Evolutionary conservation across 306 rosid species (phyloP), one percentile per base, ranked within the genome.

Genomic region (Vigna angularis): DNA sequence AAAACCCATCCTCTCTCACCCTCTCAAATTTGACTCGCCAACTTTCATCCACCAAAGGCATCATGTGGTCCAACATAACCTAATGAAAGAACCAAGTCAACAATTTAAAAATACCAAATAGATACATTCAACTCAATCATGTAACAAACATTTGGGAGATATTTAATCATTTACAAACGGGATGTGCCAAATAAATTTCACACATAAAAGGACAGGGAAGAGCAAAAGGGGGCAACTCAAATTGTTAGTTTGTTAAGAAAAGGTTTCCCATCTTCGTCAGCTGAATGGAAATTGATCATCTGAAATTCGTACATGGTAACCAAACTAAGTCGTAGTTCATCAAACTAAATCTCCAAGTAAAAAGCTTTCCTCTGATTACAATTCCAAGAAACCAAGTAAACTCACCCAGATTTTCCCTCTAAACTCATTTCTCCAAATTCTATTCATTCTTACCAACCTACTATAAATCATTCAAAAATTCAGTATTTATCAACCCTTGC

Each of bases 51-150:
- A 93, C 79, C 38, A 96, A 84, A 18, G 99, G 99, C 92, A 96
- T 96, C 97, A 96, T 93, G 84, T 96, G 99, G 83, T 96, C 99
- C 88, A 96, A 77, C 99, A 92, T 96, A 64, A 96, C 97, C 99
- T 96, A 81, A 65, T 77, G 40, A 63, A 84, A 26, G 75, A 50
- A 64, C 47, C 72, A 78, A 68, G 18, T 47, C 80, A 88, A 61
- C 71, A 81, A 34, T 5, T 18, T 47, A 24, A 50, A 63, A 83
- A 76, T 16, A 32, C 59, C 8, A 52, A 34, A 16, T 75, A 38
- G 30, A 68, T 14, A 66, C 10, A 55, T 58, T 55, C 18, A 72
- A 53, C 69, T 55, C 42, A 63, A 69, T 72, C 59, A 24, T 30
- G 30, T 58, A 58, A 28, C 67, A 45, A 56, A 64, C 26, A 38